Evolutionary conservation across 352 stramenopile species (phyloP).

Genomic region (Phytophthora pseudosyringae): DNA sequence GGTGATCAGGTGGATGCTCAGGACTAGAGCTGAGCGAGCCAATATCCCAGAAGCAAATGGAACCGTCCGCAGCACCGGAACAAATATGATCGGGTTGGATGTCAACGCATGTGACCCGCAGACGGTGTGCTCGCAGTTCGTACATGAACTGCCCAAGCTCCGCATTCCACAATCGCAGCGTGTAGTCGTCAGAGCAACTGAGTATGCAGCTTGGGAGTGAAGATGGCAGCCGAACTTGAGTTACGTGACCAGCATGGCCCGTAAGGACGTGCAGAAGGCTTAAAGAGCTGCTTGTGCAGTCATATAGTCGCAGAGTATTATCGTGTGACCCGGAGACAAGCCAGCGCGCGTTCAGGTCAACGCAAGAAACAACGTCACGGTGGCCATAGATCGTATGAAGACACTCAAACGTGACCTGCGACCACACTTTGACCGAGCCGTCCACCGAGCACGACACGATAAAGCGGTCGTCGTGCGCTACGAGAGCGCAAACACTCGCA

Average conservation of each 20-base stretch:
- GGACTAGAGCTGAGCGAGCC: slow-evolving; percentile 10
- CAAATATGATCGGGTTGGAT: slow-evolving; percentile 42
- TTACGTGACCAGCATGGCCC: slow-evolving; percentile 68
- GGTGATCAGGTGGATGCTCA: slow-evolving; percentile 8
- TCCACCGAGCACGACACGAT: slow-evolving; percentile 74
- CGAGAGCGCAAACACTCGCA: slow-evolving; percentile 63
- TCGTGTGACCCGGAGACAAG: slow-evolving; percentile 80
- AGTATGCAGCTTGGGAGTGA: slow-evolving; percentile 38
- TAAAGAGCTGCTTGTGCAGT: slow-evolving; percentile 37
- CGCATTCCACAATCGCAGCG: slow-evolving; percentile 63
- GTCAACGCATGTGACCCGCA: slow-evolving; percentile 57
- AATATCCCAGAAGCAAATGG: slow-evolving; percentile 66
- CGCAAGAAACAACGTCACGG: slow-evolving; percentile 62
- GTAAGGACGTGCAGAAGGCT: slow-evolving; percentile 45
- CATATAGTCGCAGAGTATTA: slow-evolving; percentile 64
- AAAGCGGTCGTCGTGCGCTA: slow-evolving; percentile 60
- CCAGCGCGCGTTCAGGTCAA: slow-evolving; percentile 56
- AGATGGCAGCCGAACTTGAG: slow-evolving; percentile 48
- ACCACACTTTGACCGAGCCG: slow-evolving; percentile 78
- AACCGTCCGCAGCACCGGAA: slow-evolving; percentile 62
- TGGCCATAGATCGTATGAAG: slow-evolving; percentile 75
- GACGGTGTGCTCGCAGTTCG: slow-evolving; percentile 51
- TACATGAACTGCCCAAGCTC: slow-evolving; percentile 48
- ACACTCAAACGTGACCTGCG: slow-evolving; percentile 50
- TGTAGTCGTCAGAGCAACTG: slow-evolving; percentile 69